These are phyloP conservation scores for Arabidopsis arenosa DNA, from an alignment of 345 rosid species.

Conservation along the genomic window DNA sequence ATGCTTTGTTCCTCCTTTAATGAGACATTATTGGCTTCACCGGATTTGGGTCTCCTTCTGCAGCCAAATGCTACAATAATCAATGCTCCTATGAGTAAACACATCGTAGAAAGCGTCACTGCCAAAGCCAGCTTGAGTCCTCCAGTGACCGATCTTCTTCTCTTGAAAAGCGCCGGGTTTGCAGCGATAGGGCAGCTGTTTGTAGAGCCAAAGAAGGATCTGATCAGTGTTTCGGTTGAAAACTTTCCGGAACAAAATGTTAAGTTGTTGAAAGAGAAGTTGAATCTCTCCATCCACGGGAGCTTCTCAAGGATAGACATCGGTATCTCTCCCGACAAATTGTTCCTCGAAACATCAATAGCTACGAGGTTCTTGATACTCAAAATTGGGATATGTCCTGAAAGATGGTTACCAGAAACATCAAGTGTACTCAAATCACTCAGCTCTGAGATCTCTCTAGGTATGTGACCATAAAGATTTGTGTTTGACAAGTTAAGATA, in stretches of 20 bases:
- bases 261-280: slow-evolving; percentile 90
- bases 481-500: slow-evolving; percentile 82
- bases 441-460: slow-evolving; percentile 58
- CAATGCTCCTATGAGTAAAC: slow-evolving; percentile 65
- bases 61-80: slow-evolving; percentile 73
- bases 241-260: slow-evolving; percentile 68
- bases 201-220: slow-evolving; percentile 65
- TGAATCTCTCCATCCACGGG: slow-evolving; percentile 66
- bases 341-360: slow-evolving; percentile 80
- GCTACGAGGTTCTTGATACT: slow-evolving; percentile 54
- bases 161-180: slow-evolving; percentile 62
- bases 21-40: slow-evolving; percentile 66
- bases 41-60: slow-evolving; percentile 54
- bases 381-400: slow-evolving; percentile 62
- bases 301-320: slow-evolving; percentile 58
- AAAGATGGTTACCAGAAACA: slow-evolving; percentile 76
- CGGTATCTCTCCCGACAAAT: slow-evolving; percentile 84
- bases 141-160: slow-evolving; percentile 50
- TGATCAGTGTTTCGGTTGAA: slow-evolving; percentile 51
- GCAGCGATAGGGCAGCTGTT: slow-evolving; percentile 93
- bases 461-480: slow-evolving; percentile 67
- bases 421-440: slow-evolving; percentile 64
- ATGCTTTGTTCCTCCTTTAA: slow-evolving; percentile 75
- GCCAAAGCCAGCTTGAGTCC: slow-evolving; percentile 70
- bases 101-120: slow-evolving; percentile 68